Evolutionary conservation across 441 rosid genomes (phyloP).

Genomic region (Erysimum cheiri): DNA sequence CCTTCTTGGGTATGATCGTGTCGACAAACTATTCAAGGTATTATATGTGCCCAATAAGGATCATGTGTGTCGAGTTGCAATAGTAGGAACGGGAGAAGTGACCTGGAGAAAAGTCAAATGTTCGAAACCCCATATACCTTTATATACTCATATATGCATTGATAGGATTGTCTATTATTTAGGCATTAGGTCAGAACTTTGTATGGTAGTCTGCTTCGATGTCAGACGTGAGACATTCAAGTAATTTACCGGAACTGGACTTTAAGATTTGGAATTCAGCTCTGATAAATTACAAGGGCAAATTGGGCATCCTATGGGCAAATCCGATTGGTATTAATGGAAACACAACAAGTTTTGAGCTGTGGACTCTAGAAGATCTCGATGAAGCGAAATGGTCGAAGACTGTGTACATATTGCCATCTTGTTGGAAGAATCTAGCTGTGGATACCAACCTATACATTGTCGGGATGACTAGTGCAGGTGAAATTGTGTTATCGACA

Average conservation of each 20-base stretch:
- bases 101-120: background rate
- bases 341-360: background rate
- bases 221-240: background rate
- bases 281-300: background rate
- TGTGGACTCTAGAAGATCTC: background rate
- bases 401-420: background rate
- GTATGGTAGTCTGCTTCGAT: background rate
- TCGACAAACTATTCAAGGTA: background rate
- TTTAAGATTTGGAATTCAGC: background rate
- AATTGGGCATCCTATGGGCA: no score
- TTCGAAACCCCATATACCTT: background rate
- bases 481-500: background rate
- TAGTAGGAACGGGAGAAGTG: background rate
- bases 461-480: background rate
- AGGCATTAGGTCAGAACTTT: background rate
- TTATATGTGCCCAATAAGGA: background rate
- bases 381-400: conserved; percentile 1
- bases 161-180: background rate
- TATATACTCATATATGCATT: background rate
- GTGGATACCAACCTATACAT: background rate
- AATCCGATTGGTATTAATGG: no score
- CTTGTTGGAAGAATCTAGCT: background rate
- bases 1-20: background rate
- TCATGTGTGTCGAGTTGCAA: background rate
- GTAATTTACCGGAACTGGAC: background rate